Evolutionary conservation across 257 asterid species (phyloP), one percentile per base, ranked within the genome.

Genomic region (Linderniella brevidens): DNA sequence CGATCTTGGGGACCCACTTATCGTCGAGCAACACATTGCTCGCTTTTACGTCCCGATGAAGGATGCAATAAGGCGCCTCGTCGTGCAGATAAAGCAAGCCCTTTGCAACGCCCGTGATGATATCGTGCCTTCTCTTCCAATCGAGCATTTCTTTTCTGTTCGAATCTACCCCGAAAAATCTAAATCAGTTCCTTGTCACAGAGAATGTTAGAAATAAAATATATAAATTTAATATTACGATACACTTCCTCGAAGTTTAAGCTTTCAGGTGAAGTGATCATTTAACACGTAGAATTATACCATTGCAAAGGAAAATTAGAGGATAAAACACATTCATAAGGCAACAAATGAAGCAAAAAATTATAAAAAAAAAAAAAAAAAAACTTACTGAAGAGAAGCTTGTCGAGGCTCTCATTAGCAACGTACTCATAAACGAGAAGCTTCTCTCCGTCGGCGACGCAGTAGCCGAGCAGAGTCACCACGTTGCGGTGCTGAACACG

Each of bases 41-140:
- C 44, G 80, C 88, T 64, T 90, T 90, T 67, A 90, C 81, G 64
- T 90, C 99, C 8, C 99, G 79, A 60, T 90, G 96, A 35, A 90
- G 81, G 56, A 90, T 81, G 66, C 72, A 56, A 36, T 62, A 59
- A 39, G 70, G 96, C 16, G 99, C 78, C 58, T 78, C 92, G 53
- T 90, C 94, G 17, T 90, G 99, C 61, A 90, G 56, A 50, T 50
- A 50, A 3, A 5, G 4, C 43, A 50, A 14, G 17, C 55, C 55
- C n/a, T 35, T 50, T 7, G 55, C 55, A 4, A 50, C 43, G 4
- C 55, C 42, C 1, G 15, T n/a, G 13, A 50, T 50, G 32, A 87
- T 94, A 82, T 76, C 55, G 62, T 63, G 72, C 76, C 99, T 72
- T 53, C 63, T 68, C 53, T 82, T 73, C 99, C 99, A 90, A 55